Conservation (phyloP, 1,284 basidiomycete genomes). For the Cronartium ribicola region DNA sequence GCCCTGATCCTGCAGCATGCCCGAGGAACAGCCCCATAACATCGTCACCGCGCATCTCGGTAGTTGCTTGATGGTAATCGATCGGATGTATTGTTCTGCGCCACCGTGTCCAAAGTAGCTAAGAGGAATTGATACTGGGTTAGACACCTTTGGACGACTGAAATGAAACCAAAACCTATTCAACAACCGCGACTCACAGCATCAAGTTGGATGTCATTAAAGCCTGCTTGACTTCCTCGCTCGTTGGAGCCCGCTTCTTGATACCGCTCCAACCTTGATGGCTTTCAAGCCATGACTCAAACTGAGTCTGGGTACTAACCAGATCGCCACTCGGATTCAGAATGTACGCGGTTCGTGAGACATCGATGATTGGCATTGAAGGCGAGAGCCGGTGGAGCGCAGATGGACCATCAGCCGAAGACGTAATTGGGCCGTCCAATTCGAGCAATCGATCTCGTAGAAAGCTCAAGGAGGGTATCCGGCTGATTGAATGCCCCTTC, state of each 20-base stretch:
- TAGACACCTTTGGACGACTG: not conserved
- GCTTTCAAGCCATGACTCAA: conserved; percentile 66
- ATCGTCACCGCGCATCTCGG: conserved; percentile 82
- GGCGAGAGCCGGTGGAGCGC: conserved; percentile 32
- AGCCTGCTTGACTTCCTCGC: conserved; percentile 71
- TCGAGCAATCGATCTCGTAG: conserved; percentile 64
- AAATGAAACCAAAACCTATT: not conserved
- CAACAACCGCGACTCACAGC: conserved; percentile 61
- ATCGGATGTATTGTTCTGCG: conserved; percentile 86
- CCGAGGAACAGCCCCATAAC: conserved; percentile 99
- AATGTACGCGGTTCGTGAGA: conserved; percentile 71
- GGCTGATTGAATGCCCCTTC: conserved; percentile 75
- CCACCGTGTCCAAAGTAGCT: conserved; percentile 98
- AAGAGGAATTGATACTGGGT: not conserved
- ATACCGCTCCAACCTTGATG: conserved; percentile 74
- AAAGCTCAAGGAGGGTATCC: conserved; percentile 84
- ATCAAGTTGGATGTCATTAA: conserved; percentile 71
- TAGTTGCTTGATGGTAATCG: conserved; percentile 74
- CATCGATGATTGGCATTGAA: conserved; percentile 56
- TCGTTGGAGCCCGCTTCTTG: conserved; percentile 68
- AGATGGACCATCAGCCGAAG: not conserved
- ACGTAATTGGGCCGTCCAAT: not conserved
- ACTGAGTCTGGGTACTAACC: conserved; percentile 72
- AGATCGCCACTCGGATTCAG: conserved; percentile 92
- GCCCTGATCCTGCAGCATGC: conserved; percentile 77